Conservation (phyloP, 179 eudicot species). For the Actinidia arguta region DNA sequence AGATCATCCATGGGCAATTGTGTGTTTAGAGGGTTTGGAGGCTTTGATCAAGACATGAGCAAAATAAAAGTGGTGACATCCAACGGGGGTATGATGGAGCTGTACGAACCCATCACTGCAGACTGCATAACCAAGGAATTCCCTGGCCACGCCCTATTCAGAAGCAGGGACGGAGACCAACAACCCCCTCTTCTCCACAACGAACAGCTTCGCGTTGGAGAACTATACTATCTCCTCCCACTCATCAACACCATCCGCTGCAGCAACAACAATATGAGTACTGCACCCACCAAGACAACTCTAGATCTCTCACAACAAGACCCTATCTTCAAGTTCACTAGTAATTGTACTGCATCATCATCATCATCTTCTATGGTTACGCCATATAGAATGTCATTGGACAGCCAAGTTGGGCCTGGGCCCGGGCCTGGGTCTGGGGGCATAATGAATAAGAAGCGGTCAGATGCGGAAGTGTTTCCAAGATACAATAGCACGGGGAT, state of each 20-base stretch:
- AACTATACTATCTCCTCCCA: slow-evolving; percentile 74
- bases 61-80: slow-evolving; percentile 63
- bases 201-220: slow-evolving; percentile 64
- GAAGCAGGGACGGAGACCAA: slow-evolving; percentile 75
- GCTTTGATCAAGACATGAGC: slow-evolving; percentile 27
- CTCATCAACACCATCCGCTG: slow-evolving; percentile 50
- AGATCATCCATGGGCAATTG: slow-evolving; percentile 95
- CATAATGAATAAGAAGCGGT: slow-evolving; percentile 47
- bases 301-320: too few relatives aligned
- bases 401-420: too few relatives aligned
- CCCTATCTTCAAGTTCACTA: too few relatives aligned
- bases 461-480: slow-evolving; percentile 39
- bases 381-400: slow-evolving; percentile 85
- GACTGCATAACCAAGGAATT: slow-evolving; percentile 71
- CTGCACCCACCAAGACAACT: too few relatives aligned
- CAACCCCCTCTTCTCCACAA: slow-evolving; percentile 55
- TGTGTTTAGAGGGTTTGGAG: slow-evolving; percentile 53
- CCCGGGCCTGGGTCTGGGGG: too few relatives aligned
- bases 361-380: slow-evolving; percentile 22
- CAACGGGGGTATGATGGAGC: slow-evolving; percentile 75
- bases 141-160: slow-evolving; percentile 73
- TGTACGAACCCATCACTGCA: slow-evolving; percentile 50
- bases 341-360: too few relatives aligned
- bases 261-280: slow-evolving; percentile 70
- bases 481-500: slow-evolving; percentile 7